Conservation (phyloP, 1,139 yeast species). For the Geotrichum candidum region DNA sequence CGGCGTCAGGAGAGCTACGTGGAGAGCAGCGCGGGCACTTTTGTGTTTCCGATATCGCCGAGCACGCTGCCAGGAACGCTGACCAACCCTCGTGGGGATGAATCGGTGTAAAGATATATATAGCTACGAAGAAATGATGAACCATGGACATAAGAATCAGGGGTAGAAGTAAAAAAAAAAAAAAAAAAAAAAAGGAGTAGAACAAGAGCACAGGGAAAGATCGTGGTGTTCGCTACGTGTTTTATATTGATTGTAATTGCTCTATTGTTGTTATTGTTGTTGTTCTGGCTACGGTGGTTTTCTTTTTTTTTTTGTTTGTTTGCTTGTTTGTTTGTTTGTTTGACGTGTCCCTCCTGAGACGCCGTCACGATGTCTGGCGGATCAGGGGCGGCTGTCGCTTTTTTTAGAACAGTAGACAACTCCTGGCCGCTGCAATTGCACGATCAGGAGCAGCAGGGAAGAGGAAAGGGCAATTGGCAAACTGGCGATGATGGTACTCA, state of each 20-base stretch:
- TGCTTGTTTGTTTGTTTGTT: no score
- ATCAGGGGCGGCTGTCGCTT: background rate
- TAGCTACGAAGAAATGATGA: background rate
- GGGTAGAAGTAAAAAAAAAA: background rate
- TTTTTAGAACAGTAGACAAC: background rate
- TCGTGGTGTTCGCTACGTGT: background rate
- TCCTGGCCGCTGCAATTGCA: background rate
- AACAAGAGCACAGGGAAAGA: background rate
- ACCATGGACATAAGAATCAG: background rate
- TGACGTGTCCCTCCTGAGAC: background rate
- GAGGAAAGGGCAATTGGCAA: background rate
- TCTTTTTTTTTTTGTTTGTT: background rate
- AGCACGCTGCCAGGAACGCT: conserved; percentile 2
- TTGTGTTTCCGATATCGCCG: conserved; percentile 13
- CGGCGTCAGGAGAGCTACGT: conserved; percentile 8
- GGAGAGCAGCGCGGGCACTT: conserved; percentile 15
- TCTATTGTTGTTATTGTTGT: background rate
- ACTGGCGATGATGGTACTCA: background rate
- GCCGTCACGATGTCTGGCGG: background rate
- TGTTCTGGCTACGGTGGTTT: background rate
- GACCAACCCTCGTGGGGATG: conserved; percentile 1
- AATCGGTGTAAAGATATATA: background rate
- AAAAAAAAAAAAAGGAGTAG: background rate
- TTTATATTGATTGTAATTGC: background rate
- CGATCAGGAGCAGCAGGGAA: background rate